A percentile compares a stretch with the other conserved stretches of the same genome.
phyloP scores from a whole-genome alignment of 768 basidiomycete genomes.

The Vishniacozyma victoriae region DNA sequence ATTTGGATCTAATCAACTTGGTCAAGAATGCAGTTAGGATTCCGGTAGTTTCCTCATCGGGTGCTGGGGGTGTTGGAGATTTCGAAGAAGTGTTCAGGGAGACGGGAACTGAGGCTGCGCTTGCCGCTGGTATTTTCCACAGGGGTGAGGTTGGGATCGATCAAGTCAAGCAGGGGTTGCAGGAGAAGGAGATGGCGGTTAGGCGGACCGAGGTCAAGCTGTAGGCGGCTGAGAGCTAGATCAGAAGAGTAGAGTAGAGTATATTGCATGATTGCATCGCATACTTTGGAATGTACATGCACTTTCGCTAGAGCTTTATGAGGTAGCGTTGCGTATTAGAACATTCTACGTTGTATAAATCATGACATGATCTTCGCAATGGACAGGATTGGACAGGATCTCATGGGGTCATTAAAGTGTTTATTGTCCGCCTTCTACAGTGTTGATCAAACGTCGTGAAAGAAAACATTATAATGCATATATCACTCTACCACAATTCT shows the following conservation, averaged over 20 bases:
- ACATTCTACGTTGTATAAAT: neutral
- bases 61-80: conserved; percentile 74
- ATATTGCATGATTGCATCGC: no score
- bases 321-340: neutral
- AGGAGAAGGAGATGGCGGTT: conserved; percentile 26
- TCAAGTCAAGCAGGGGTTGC: conserved; percentile 62
- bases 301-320: neutral
- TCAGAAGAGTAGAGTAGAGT: no score
- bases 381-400: neutral
- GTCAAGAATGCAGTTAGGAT: conserved; percentile 72
- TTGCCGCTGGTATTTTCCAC: conserved; percentile 98
- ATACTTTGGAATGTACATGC: no score
- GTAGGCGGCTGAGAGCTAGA: no score
- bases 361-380: neutral
- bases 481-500: no score
- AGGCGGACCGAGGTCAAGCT: conserved; percentile 23
- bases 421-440: neutral
- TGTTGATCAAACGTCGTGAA: no score
- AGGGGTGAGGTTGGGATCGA: conserved; percentile 75
- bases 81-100: conserved; percentile 79
- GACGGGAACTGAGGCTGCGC: conserved; percentile 78
- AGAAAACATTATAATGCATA: no score
- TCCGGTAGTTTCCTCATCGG: conserved; percentile 90
- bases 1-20: conserved; percentile 70
- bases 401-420: neutral